phyloP scores from a whole-genome alignment of 768 basidiomycete genomes.

The Ramaria sp. region DNA sequence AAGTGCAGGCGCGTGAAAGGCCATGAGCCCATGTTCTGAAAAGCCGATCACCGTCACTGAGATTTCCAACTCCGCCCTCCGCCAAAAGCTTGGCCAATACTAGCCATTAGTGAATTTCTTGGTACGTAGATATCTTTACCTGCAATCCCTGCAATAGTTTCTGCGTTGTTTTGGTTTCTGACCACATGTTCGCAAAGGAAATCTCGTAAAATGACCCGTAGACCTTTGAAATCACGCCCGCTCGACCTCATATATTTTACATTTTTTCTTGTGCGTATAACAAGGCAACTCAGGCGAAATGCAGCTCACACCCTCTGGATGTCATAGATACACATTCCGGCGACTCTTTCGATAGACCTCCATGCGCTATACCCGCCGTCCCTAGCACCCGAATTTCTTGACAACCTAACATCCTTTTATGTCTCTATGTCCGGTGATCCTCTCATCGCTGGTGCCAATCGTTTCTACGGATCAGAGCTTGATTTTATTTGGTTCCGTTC shows the following conservation, averaged over 20 bases:
- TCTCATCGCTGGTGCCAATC: conserved; percentile 42
- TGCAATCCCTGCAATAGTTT: not conserved
- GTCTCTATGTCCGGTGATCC: conserved; percentile 55
- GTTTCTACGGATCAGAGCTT: conserved; percentile 21
- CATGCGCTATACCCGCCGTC: conserved; percentile 47
- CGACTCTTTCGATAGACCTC: conserved; percentile 58
- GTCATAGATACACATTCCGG: conserved; percentile 52
- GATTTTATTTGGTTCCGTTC: conserved; percentile 39
- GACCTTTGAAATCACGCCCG: conserved; percentile 31
- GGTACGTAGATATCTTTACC: not conserved
- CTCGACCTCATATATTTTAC: conserved; percentile 57
- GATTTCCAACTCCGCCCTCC: not conserved
- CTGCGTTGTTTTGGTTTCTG: not conserved
- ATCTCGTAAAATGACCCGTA: not conserved
- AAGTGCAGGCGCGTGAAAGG: conserved; percentile 6
- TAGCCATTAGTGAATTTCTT: too few species aligned
- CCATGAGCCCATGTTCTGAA: conserved; percentile 7
- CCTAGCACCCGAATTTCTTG: conserved; percentile 37
- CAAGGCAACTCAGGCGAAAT: not conserved
- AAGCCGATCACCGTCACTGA: not conserved
- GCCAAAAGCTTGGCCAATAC: too few species aligned
- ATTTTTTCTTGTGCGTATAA: conserved; percentile 49
- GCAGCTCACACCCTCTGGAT: not conserved
- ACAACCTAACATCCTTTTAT: conserved; percentile 37
- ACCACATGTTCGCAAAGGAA: not conserved